Conservation (phyloP, 495 filamentous ascomycete species). For the Aspergillus funiculosus region DNA sequence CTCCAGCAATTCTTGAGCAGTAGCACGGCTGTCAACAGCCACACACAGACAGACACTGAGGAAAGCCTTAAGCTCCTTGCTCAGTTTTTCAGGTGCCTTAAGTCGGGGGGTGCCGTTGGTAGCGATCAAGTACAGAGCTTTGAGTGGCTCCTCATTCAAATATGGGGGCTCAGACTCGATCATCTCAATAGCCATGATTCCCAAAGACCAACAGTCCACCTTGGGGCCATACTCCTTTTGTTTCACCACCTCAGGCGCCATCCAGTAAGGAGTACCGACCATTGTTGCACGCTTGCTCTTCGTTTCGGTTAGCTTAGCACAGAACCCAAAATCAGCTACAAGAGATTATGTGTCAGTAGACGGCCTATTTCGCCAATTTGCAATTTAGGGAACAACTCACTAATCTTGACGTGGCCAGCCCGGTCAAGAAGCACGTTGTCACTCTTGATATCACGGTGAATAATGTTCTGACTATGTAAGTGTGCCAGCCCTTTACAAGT, state of each 20-base stretch:
- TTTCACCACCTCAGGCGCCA: conserved; percentile 98
- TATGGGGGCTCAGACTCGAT: conserved; percentile 98
- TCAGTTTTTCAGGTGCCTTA: conserved; percentile 95
- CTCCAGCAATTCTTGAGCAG: conserved; percentile 74
- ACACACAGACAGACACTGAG: conserved; percentile 93
- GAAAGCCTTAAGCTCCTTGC: conserved; percentile 94
- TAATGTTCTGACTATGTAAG: conserved; percentile 90
- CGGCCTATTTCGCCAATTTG: too few relatives aligned
- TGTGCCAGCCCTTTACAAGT: conserved; percentile 94
- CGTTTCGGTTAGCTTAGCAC: conserved; percentile 93
- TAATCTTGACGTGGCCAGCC: conserved; percentile 95
- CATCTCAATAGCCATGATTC: conserved; percentile 99
- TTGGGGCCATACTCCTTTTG: conserved; percentile 98
- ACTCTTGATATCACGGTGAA: conserved; percentile 98
- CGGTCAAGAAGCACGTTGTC: conserved; percentile 95
- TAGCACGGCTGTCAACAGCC: conserved; percentile 90
- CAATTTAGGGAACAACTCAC: conserved; percentile 44
- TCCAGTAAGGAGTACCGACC: conserved; percentile 99
- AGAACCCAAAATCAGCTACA: conserved; percentile 95
- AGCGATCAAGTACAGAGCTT: conserved; percentile 91
- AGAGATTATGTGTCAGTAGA: conserved; percentile 12
- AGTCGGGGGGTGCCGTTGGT: conserved; percentile 95
- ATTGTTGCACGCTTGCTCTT: conserved; percentile 97
- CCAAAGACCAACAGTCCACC: conserved; percentile 97
- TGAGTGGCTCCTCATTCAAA: conserved; percentile 94